Evolutionary conservation across 2,329 filamentous ascomycete species (phyloP), one percentile per base, ranked within the genome.

Genomic region (Plenodomus biglobosus): DNA sequence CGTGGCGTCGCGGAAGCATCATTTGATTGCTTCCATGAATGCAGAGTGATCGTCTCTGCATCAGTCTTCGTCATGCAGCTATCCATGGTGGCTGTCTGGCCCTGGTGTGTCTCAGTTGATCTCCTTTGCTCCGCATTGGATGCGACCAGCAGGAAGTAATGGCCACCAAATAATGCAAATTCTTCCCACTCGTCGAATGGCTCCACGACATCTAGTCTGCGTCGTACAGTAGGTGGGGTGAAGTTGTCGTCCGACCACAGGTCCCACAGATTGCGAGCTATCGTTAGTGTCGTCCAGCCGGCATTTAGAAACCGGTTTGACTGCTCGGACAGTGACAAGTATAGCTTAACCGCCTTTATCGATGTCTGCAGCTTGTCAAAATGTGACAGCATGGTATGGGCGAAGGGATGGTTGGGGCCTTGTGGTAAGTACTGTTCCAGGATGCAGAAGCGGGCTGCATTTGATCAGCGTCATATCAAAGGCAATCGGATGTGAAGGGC

Each of bases 141-240:
- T 13, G 90, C 89, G 17, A 84, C 77, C 8, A 95, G 77, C 37
- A 96, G 73, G 59, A 92, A 88, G 70, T 96, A 95, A 71, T 96
- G 92, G 27, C 85, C 85, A 2, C 83, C 84, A 69, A 95, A 96
- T 1, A 96, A 76, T 2, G 87, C 85, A 65, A 96, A 91, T 63
- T 96, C 92, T 71, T 97, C 92, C 90, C 90, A 96, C 72, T 96
- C 92, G 69, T 97, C 92, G 65, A 97, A 96, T 1, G 87, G 84
- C 64, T 96, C 92, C 15, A 91, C 72, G 1, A 74, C 65, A 59
- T 96, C 86, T 13, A 96, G 73, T 10, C 73, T 74, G 30, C 68
- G 74, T 54, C 89, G 81, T 52, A 89, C 80, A 1, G 78, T 71
- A 1, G 78, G 64, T 5, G 76, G 77, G 17, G 95, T 72, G 67